Percentiles rank a stretch among this genome's conserved stretches.
Conservation (phyloP, 305 asterid genomes). For the Solanum aculeatissimum region DNA sequence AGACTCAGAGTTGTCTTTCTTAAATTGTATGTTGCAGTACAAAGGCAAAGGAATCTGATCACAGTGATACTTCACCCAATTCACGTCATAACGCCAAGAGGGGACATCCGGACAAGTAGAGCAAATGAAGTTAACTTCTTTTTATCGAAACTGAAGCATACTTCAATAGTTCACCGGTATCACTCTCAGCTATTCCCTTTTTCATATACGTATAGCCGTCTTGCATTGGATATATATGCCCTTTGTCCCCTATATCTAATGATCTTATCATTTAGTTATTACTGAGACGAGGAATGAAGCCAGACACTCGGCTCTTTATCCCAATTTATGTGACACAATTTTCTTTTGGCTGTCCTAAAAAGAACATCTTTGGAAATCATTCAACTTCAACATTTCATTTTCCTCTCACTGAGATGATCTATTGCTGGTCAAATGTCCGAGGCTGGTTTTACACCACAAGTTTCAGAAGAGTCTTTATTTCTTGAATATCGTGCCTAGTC, state of each 20-base stretch:
- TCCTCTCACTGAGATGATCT: neutral
- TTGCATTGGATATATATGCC: neutral
- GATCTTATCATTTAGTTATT: neutral
- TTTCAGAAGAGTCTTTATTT: neutral
- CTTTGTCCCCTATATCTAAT: neutral
- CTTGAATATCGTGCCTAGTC: neutral
- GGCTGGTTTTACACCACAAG: neutral
- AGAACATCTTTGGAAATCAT: neutral
- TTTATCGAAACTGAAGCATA: neutral
- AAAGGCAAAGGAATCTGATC: constrained; percentile 30
- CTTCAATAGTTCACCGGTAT: neutral
- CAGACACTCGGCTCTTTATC: neutral
- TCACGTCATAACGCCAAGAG: constrained; percentile 80
- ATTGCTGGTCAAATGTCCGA: neutral
- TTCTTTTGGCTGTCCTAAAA: neutral
- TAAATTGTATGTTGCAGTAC: constrained; percentile 30
- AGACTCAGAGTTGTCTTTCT: neutral
- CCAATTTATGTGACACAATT: neutral
- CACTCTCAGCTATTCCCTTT: neutral
- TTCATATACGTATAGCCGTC: neutral
- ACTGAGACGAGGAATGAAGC: neutral
- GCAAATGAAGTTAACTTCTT: neutral
- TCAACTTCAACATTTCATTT: neutral
- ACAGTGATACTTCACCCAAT: constrained; percentile 28
- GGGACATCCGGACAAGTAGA: constrained; percentile 45